Percentiles rank a stretch among this genome's conserved stretches.
These are phyloP conservation scores for Fraxinus latifolia DNA, from an alignment of 305 asterid genomes.

Conservation along the genomic window DNA sequence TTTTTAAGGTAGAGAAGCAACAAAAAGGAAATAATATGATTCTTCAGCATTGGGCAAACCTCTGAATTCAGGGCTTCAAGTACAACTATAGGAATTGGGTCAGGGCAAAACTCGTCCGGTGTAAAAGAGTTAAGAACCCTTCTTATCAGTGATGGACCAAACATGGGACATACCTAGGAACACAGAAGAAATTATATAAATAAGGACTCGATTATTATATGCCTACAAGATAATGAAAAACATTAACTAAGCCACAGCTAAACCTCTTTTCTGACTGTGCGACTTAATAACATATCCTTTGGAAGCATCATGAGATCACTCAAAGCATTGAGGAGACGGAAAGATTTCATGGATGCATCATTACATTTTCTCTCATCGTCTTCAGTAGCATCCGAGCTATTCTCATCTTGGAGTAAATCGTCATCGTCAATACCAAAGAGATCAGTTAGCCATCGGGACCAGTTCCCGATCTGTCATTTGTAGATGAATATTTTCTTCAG, in stretches of 20 bases:
- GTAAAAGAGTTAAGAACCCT: constrained; percentile 60
- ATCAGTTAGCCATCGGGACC: constrained; percentile 86
- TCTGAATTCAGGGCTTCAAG: constrained; percentile 61
- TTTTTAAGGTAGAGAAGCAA: not conserved
- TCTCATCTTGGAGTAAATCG: constrained; percentile 34
- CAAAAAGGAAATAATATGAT: not conserved
- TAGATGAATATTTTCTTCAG: not conserved
- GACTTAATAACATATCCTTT: constrained; percentile 68
- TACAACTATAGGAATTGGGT: constrained; percentile 60
- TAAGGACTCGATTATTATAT: not conserved
- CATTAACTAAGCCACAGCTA: not conserved
- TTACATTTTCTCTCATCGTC: constrained; percentile 34
- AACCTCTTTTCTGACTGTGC: constrained; percentile 68
- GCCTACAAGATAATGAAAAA: not conserved
- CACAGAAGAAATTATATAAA: not conserved
- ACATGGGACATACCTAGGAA: constrained; percentile 70
- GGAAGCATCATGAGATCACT: constrained; percentile 98
- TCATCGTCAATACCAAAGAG: constrained; percentile 59
- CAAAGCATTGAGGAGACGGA: constrained; percentile 68
- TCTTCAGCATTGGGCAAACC: constrained; percentile 36
- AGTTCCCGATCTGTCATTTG: constrained; percentile 62
- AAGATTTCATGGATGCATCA: constrained; percentile 54
- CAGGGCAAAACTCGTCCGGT: constrained; percentile 81
- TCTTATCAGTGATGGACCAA: constrained; percentile 57
- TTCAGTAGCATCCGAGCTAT: constrained; percentile 25